Percentiles rank a stretch among this genome's conserved stretches.
Conservation (phyloP, 2,329 filamentous ascomycete species). For the Neocucurbitaria cava region DNA sequence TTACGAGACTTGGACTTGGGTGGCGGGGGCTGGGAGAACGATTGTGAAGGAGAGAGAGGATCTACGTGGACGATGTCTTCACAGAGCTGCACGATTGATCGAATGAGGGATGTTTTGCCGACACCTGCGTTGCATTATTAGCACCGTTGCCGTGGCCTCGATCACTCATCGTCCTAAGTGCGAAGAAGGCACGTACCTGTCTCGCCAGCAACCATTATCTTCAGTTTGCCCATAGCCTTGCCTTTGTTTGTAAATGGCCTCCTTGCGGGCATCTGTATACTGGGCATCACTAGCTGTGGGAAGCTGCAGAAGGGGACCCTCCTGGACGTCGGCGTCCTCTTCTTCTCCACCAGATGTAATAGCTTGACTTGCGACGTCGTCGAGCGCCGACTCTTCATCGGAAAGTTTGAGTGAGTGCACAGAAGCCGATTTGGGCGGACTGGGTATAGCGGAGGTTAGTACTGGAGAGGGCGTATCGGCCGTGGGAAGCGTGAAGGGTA, state of each 20-base stretch:
- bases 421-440: conserved; percentile 66
- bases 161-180: neutral
- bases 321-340: conserved; percentile 42
- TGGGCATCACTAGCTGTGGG: conserved; percentile 96
- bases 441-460: conserved; percentile 59
- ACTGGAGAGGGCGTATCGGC: conserved; percentile 50
- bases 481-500: conserved; percentile 34
- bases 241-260: conserved; percentile 90
- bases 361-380: conserved; percentile 64
- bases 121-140: conserved; percentile 62
- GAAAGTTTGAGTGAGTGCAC: conserved; percentile 65
- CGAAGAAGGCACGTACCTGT: conserved; percentile 61
- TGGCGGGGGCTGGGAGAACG: conserved; percentile 31
- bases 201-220: conserved; percentile 84
- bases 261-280: conserved; percentile 86
- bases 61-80: conserved; percentile 96
- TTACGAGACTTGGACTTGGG: conserved; percentile 35
- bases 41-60: conserved; percentile 55
- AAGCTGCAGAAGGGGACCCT: conserved; percentile 46
- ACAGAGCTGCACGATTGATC: conserved; percentile 83
- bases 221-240: conserved; percentile 82
- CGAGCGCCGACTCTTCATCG: conserved; percentile 63
- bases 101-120: conserved; percentile 90
- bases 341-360: conserved; percentile 62
- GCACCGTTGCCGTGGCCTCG: neutral